Base-by-base conservation (phyloP, 495 filamentous ascomycete genomes). In the Glarea lozoyensis region DNA sequence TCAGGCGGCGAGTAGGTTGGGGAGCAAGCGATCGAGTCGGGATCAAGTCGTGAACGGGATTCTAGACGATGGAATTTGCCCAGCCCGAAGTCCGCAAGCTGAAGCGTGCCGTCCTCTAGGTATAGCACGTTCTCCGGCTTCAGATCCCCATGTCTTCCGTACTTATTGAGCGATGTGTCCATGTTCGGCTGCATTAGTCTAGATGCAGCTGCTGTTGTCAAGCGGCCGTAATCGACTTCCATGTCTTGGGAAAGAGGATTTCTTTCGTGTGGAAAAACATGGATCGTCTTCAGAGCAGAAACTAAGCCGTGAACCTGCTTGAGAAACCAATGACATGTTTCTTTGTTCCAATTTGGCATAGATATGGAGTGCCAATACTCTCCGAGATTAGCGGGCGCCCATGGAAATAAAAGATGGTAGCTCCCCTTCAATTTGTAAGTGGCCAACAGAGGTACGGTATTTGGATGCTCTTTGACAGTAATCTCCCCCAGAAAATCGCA, bases 1-100 rank as follows among this genome's bases (percentile, higher is more conserved):
- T 68, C 64, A 0, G 66, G 66, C 1, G 66, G 50, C 5, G 53
- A 50, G 40, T 66, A 70, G 12, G 51, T 56, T 2, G 29, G 53
- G 7, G 57, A 45, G 17, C 41, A 20, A 11, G 20, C 11, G 11
- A 43, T 30, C 0, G 36, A 15, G 4, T 19, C 1, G 2, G 25
- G 33, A 20, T 39, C 15, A 7, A 46, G 17, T 32, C 13, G 41
- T 16, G 27, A 13, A 15, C 16, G 10, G 24, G n/a, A n/a, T n/a
- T n/a, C n/a, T n/a, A n/a, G n/a, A n/a, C n/a, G n/a, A n/a, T n/a
- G n/a, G n/a, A n/a, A n/a, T n/a, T n/a, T n/a, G n/a, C n/a, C n/a
- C n/a, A n/a, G n/a, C n/a, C n/a, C n/a, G n/a, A n/a, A n/a, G n/a
- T n/a, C n/a, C n/a, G n/a, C n/a, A n/a, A n/a, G n/a, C n/a, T n/a